phyloP scores from a whole-genome alignment of 2,329 filamentous ascomycete genomes.

The Diaporthe destruens region DNA sequence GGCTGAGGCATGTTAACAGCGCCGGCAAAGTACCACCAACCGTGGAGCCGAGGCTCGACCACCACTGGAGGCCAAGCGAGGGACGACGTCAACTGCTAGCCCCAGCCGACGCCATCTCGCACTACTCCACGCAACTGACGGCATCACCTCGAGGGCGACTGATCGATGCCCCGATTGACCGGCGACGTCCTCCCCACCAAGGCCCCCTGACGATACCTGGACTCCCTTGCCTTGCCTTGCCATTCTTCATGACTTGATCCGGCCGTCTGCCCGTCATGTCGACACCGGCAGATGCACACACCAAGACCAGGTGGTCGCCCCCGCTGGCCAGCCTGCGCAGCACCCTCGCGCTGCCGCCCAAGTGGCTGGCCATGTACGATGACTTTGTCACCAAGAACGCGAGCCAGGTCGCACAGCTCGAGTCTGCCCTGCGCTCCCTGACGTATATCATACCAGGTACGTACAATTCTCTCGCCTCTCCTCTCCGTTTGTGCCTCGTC shows the following conservation, averaged over 20 bases:
- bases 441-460: conserved; percentile 94
- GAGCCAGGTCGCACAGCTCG: conserved; percentile 93
- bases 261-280: conserved; percentile 34
- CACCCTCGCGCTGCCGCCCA: conserved; percentile 70
- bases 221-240: not conserved
- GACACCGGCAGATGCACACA: conserved; percentile 41
- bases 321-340: conserved; percentile 51
- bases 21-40: not conserved
- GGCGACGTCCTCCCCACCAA: not conserved
- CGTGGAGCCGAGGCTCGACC: conserved; percentile 29
- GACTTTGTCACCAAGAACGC: conserved; percentile 97
- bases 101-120: conserved; percentile 14
- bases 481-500: not conserved
- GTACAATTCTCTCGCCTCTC: conserved; percentile 40
- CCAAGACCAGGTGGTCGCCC: conserved; percentile 37
- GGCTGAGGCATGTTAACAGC: not conserved
- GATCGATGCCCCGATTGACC: not conserved
- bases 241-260: conserved; percentile 31
- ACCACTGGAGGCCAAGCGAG: not conserved
- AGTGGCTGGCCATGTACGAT: conserved; percentile 79
- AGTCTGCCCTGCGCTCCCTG: conserved; percentile 89
- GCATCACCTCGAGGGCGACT: conserved; percentile 13
- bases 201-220: not conserved
- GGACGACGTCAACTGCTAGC: conserved; percentile 10
- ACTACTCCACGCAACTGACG: conserved; percentile 10